These are phyloP conservation scores for Simplicillium aogashimaense DNA, from an alignment of 2,329 filamentous ascomycete genomes.

Conservation along the genomic window DNA sequence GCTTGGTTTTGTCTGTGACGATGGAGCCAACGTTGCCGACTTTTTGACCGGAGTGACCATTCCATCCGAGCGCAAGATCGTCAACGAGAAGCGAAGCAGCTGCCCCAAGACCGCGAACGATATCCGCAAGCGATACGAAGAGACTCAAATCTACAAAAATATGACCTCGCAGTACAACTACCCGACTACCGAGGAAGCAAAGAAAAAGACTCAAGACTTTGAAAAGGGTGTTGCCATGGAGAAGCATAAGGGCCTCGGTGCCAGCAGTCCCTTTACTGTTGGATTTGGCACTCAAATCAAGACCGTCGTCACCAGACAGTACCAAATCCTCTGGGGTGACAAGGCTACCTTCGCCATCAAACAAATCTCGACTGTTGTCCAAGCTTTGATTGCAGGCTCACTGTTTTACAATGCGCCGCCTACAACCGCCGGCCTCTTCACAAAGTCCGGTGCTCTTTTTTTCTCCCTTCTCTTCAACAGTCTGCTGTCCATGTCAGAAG, in stretches of 20 bases:
- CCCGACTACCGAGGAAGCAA: conserved; percentile 37
- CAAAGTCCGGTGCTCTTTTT: conserved; percentile 55
- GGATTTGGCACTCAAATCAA: conserved; percentile 44
- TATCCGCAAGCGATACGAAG: conserved; percentile 39
- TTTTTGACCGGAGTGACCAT: conserved; percentile 57
- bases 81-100: conserved; percentile 21
- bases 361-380: conserved; percentile 44
- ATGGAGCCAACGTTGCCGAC: conserved; percentile 55
- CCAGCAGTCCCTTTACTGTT: conserved; percentile 45
- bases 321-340: conserved; percentile 56
- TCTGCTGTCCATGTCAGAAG: conserved; percentile 55
- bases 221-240: conserved; percentile 38
- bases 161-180: conserved; percentile 50
- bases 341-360: conserved; percentile 55
- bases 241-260: conserved; percentile 42
- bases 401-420: conserved; percentile 56
- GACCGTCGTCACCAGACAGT: conserved; percentile 48
- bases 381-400: conserved; percentile 54
- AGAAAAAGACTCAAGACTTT: conserved; percentile 42
- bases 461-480: conserved; percentile 53
- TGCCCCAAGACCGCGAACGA: conserved; percentile 35
- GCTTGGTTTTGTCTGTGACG: conserved; percentile 51
- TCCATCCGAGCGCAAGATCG: conserved; percentile 58
- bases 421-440: conserved; percentile 50
- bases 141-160: conserved; percentile 34